These are phyloP conservation scores for Cymbopogon flexuosus DNA, from an alignment of 202 grass and related monocot genomes.

Conservation along the genomic window DNA sequence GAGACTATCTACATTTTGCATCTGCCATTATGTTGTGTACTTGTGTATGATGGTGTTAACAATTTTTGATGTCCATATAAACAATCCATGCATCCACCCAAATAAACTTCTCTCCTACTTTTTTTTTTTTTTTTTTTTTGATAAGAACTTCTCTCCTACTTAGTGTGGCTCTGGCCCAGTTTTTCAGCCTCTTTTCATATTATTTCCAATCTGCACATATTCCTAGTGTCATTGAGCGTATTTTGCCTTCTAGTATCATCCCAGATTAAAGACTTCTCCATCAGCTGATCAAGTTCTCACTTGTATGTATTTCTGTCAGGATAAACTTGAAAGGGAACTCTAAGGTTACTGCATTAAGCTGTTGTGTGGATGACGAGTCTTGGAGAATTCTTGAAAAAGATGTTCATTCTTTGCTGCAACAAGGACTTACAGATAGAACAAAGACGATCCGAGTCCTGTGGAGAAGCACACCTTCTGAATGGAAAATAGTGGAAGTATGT, in stretches of 20 bases:
- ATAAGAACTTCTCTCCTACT: not conserved
- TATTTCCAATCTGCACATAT: constrained; percentile 16
- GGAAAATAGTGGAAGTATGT: constrained; percentile 66
- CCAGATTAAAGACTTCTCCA: not conserved
- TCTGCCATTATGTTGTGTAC: not conserved
- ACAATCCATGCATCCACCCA: not conserved
- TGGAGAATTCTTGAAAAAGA: constrained; percentile 75
- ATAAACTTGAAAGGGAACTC: constrained; percentile 78
- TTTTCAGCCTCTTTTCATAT: not conserved
- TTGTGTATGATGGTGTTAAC: too few relatives aligned
- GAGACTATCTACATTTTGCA: not conserved
- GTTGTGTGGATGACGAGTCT: constrained; percentile 80
- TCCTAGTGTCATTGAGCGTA: not conserved
- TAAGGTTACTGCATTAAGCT: constrained; percentile 47
- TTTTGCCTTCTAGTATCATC: constrained; percentile 21
- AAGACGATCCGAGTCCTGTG: constrained; percentile 71
- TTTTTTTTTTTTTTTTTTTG: too few relatives aligned
- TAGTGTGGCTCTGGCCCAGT: not conserved
- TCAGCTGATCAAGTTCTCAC: constrained; percentile 5
- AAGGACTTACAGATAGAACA: constrained; percentile 88
- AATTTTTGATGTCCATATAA: not conserved
- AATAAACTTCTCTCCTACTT: not conserved
- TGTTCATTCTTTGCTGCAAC: constrained; percentile 60
- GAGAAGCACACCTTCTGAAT: constrained; percentile 82
- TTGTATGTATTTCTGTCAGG: constrained; percentile 44